These are phyloP conservation scores for Aegilops speltoides DNA, from an alignment of 176 grass and related monocot species.

Conservation along the genomic window DNA sequence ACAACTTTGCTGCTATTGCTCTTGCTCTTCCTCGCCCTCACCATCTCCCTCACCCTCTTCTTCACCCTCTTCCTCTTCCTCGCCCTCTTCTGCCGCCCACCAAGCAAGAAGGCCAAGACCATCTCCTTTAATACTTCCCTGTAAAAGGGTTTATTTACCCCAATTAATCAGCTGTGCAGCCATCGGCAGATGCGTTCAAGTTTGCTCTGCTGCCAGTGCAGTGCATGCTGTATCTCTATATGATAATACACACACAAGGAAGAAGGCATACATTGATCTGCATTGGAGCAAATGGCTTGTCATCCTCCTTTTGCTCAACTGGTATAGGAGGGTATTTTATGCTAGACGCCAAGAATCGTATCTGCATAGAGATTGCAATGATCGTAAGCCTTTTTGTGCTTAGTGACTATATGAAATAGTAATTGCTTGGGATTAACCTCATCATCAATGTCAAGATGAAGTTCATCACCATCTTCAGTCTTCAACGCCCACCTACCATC, in stretches of 20 bases:
- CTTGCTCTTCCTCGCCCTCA: constrained; percentile 12
- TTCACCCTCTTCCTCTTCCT: neutral
- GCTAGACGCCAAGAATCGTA: constrained; percentile 74
- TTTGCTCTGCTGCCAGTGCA: too few species aligned
- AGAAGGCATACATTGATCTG: constrained; percentile 61
- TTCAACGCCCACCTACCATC: constrained; percentile 81
- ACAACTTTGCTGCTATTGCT: constrained; percentile 35
- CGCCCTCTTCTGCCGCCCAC: constrained; percentile 56
- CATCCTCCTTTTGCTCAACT: constrained; percentile 74
- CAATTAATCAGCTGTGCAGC: too few species aligned
- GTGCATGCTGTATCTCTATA: neutral
- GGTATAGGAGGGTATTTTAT: constrained; percentile 83
- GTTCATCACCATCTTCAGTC: constrained; percentile 42
- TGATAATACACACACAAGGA: neutral
- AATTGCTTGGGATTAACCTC: constrained; percentile 40
- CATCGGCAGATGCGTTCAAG: neutral
- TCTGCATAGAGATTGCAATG: constrained; percentile 47
- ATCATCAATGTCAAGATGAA: constrained; percentile 82
- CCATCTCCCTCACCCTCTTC: neutral
- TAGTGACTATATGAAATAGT: neutral
- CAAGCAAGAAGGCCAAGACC: constrained; percentile 87
- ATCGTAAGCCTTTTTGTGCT: neutral
- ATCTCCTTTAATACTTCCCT: constrained; percentile 86
- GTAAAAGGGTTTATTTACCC: constrained; percentile 20
- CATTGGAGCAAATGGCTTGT: constrained; percentile 84